Evolutionary conservation across 1,139 yeast genomes (phyloP).

Genomic region (Hanseniaspora uvarum): DNA sequence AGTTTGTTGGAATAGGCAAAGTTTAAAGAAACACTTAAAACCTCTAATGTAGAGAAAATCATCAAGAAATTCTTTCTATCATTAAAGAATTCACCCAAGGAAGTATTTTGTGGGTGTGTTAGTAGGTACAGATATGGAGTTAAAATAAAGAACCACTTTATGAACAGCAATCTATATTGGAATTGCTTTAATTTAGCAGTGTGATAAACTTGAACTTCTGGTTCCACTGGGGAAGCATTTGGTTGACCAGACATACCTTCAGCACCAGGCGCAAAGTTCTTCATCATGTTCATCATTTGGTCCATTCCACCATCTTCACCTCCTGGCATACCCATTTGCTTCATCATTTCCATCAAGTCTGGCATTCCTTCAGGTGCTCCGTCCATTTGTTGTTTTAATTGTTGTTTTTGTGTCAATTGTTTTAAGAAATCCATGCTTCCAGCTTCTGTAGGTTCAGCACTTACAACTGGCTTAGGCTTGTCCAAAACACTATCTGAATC

Average conservation of each 20-base stretch:
- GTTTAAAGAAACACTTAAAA: conserved; percentile 31
- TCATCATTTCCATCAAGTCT: conserved; percentile 26
- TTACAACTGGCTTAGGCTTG: conserved; percentile 17
- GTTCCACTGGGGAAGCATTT: conserved; percentile 22
- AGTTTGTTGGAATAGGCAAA: conserved; percentile 27
- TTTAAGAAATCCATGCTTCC: conserved; percentile 22
- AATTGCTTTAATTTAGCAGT: conserved; percentile 26
- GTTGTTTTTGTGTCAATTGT: conserved; percentile 23
- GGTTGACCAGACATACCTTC: conserved; percentile 14
- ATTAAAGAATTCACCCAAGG: conserved; percentile 12
- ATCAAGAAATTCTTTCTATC: conserved; percentile 30
- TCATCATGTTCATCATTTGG: conserved; percentile 12
- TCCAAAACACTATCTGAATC: conserved; percentile 32
- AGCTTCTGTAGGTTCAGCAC: conserved; percentile 15
- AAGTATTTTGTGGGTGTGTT: conserved; percentile 19
- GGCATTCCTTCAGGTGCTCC: conserved; percentile 21
- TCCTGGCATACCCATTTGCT: conserved; percentile 21
- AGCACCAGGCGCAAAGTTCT: conserved; percentile 16
- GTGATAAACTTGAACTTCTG: conserved; percentile 26
- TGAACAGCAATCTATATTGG: conserved; percentile 27
- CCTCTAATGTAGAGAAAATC: conserved; percentile 32
- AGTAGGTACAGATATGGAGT: conserved; percentile 27
- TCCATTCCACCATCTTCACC: conserved; percentile 18
- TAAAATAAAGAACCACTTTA: conserved; percentile 29
- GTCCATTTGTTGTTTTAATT: conserved; percentile 5